Evolutionary conservation across 2,329 filamentous ascomycete genomes (phyloP).

Genomic region (Diplocarpon rosae): DNA sequence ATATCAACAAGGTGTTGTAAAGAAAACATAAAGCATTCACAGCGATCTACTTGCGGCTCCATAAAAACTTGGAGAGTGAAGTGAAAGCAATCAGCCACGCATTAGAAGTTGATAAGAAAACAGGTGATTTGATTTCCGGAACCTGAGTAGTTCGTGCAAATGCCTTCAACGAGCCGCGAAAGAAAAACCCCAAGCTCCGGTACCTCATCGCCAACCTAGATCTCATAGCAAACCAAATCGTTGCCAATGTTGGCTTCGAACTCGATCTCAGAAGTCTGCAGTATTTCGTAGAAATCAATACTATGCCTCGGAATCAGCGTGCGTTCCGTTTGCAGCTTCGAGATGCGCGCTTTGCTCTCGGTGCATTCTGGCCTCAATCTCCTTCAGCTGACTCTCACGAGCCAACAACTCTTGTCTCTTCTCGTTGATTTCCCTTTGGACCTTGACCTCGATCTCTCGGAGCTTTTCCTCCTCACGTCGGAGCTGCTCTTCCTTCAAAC

Average conservation of each 20-base stretch:
- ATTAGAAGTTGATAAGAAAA: slow-evolving; percentile 29
- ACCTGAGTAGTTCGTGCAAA: slow-evolving; percentile 26
- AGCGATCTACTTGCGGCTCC: slow-evolving; percentile 15
- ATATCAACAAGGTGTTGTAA: slow-evolving; percentile 15
- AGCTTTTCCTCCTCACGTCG: slow-evolving; percentile 99
- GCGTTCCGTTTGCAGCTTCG: slow-evolving; percentile 27
- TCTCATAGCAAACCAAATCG: slow-evolving; percentile 12
- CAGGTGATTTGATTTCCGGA: slow-evolving; percentile 26
- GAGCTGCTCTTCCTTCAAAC: slow-evolving; percentile 98
- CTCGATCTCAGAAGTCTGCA: slow-evolving; percentile 7
- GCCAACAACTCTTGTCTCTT: slow-evolving; percentile 97
- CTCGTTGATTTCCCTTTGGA: slow-evolving; percentile 99
- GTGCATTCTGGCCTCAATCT: slow-evolving; percentile 97
- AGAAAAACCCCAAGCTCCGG: slow-evolving; percentile 22
- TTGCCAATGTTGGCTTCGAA: slow-evolving; percentile 8
- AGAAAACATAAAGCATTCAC: slow-evolving; percentile 12
- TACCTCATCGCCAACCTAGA: slow-evolving; percentile 17
- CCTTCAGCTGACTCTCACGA: slow-evolving; percentile 94
- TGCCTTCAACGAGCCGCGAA: slow-evolving; percentile 27
- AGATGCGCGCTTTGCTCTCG: slow-evolving; percentile 57
- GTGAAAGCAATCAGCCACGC: slow-evolving; percentile 23
- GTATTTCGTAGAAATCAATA: slow-evolving; percentile 9
- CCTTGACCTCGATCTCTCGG: slow-evolving; percentile 98
- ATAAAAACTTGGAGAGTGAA: slow-evolving; percentile 17
- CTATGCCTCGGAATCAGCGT: slow-evolving; percentile 20